Conservation (phyloP, 805 yeast genomes). For the Zygotorulaspora florentina region DNA sequence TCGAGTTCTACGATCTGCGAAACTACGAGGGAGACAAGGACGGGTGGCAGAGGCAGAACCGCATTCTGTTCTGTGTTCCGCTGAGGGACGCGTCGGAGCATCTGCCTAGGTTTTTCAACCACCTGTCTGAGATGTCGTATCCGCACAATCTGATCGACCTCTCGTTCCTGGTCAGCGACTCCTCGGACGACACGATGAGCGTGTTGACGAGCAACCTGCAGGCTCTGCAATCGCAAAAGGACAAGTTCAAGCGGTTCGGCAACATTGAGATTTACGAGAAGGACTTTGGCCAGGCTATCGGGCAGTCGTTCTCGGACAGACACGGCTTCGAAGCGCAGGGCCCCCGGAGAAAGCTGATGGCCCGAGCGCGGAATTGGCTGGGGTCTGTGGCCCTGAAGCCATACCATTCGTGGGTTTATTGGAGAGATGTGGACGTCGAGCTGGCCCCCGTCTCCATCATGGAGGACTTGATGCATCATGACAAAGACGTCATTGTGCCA, state of each 20-base stretch:
- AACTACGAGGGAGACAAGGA: constrained; percentile 59
- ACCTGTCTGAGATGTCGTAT: constrained; percentile 73
- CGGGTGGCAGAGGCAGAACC: constrained; percentile 78
- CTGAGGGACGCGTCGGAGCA: constrained; percentile 89
- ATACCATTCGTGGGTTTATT: constrained; percentile 91
- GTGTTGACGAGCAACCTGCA: constrained; percentile 53
- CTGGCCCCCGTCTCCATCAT: constrained; percentile 77
- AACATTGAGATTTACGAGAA: constrained; percentile 83
- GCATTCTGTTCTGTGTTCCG: constrained; percentile 83
- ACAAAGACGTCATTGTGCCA: constrained; percentile 89
- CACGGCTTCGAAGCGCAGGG: constrained; percentile 97
- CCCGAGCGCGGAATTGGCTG: constrained; percentile 92
- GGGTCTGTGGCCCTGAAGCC: constrained; percentile 83
- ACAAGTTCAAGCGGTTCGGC: constrained; percentile 65
- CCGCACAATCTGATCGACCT: constrained; percentile 82
- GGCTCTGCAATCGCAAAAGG: constrained; percentile 61
- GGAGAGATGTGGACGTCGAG: constrained; percentile 99
- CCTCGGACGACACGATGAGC: constrained; percentile 82
- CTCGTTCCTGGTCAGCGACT: constrained; percentile 85
- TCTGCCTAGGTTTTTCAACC: constrained; percentile 82
- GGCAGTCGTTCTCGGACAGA: constrained; percentile 88
- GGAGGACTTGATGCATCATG: constrained; percentile 90
- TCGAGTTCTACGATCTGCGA: constrained; percentile 68
- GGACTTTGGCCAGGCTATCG: constrained; percentile 89
- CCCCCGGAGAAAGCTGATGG: constrained; percentile 92